Conservation (phyloP, 768 basidiomycete species). For the Leccinum broughii region DNA sequence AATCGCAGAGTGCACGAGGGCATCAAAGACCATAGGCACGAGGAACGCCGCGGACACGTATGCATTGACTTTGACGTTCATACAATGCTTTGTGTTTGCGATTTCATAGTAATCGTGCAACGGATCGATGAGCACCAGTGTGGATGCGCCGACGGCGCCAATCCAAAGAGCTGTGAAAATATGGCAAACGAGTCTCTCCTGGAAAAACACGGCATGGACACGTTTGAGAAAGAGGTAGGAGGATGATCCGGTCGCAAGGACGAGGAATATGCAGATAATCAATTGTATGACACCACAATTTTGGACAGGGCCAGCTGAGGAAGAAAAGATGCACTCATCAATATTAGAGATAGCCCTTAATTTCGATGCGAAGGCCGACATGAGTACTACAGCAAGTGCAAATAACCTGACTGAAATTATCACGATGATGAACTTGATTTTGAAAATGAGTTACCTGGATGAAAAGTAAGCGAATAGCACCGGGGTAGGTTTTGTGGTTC, state of each 20-base stretch:
- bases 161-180: constrained; percentile 37
- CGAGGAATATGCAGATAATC: constrained; percentile 15
- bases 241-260: constrained; percentile 28
- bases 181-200: constrained; percentile 19
- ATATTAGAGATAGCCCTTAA: background rate
- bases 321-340: background rate
- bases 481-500: constrained; percentile 13
- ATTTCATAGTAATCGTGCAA: constrained; percentile 28
- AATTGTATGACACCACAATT: constrained; percentile 21
- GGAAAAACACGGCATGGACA: constrained; percentile 36
- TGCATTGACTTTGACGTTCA: constrained; percentile 20
- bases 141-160: constrained; percentile 25
- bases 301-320: constrained; percentile 24
- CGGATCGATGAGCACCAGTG: constrained; percentile 29
- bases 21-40: constrained; percentile 33
- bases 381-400: constrained; percentile 20
- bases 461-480: constrained; percentile 25
- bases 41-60: constrained; percentile 32
- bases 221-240: constrained; percentile 41
- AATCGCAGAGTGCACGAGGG: constrained; percentile 36
- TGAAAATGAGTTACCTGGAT: constrained; percentile 18
- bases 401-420: constrained; percentile 13
- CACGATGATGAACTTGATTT: constrained; percentile 1
- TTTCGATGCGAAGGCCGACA: constrained; percentile 9
- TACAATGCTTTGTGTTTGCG: constrained; percentile 36